phyloP scores from a whole-genome alignment of 2,329 filamentous ascomycete genomes.

The Myriosclerotinia curreyana region DNA sequence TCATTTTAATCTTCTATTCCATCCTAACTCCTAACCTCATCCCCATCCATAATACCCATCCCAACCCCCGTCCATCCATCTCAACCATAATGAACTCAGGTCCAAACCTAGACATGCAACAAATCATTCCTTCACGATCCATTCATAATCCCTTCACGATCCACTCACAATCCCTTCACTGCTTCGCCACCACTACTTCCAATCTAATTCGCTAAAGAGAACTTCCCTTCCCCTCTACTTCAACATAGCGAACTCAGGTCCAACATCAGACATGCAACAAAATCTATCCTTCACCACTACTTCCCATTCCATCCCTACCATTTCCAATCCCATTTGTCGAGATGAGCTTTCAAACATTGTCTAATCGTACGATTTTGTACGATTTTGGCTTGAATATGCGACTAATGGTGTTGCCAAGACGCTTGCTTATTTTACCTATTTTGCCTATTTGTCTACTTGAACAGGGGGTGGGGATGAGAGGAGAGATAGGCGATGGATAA shows the following conservation, averaged over 20 bases:
- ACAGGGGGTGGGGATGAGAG: background rate
- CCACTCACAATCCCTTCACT: too few species aligned
- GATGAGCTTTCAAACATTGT: background rate
- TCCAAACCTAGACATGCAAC: background rate
- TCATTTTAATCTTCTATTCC: too few species aligned
- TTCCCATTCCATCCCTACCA: background rate
- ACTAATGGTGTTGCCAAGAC: background rate
- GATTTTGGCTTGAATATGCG: slow-evolving; percentile 6
- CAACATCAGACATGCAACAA: slow-evolving; percentile 11
- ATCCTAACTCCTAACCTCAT: too few species aligned
- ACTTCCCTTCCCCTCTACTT: too few species aligned
- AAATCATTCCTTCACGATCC: background rate
- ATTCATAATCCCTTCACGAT: too few species aligned
- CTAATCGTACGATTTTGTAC: slow-evolving; percentile 3
- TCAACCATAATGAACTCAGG: background rate
- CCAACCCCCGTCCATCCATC: too few species aligned
- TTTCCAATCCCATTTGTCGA: background rate
- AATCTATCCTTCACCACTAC: background rate
- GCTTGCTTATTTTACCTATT: slow-evolving; percentile 3
- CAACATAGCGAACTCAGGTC: background rate
- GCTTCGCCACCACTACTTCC: too few species aligned
- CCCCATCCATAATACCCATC: too few species aligned
- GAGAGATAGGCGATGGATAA: background rate
- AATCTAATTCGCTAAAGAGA: too few species aligned
- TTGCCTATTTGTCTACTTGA: background rate